Conservation (phyloP, 1,284 basidiomycete genomes). For the Cryptococcus sp. region DNA sequence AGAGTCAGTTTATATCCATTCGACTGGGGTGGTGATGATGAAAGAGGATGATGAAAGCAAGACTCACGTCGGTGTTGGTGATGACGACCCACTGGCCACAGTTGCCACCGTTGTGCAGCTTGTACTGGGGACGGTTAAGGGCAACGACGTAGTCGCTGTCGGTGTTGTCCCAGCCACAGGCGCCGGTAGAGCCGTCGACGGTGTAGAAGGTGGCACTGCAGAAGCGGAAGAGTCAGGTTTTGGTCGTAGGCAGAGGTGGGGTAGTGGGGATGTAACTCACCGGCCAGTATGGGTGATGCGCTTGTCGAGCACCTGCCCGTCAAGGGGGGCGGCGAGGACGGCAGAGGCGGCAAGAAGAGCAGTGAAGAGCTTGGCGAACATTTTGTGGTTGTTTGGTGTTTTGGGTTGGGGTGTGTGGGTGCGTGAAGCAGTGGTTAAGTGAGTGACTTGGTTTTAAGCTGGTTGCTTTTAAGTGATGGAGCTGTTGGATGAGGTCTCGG, state of each 20-base stretch:
- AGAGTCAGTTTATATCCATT: neutral
- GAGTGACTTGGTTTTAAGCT: neutral
- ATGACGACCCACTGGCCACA: conserved; percentile 63
- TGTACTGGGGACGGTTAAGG: conserved; percentile 34
- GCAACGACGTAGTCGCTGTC: conserved; percentile 41
- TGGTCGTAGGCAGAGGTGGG: neutral
- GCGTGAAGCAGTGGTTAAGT: neutral
- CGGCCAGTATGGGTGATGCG: conserved; percentile 24
- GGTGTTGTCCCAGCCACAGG: conserved; percentile 33
- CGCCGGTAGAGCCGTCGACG: conserved; percentile 33
- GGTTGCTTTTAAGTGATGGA: conserved; percentile 1
- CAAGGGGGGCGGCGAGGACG: conserved; percentile 23
- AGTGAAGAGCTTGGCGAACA: conserved; percentile 27
- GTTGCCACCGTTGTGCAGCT: conserved; percentile 42
- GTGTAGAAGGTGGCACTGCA: conserved; percentile 37
- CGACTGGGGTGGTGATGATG: too few species aligned
- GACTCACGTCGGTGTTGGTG: conserved; percentile 54
- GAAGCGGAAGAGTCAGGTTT: neutral
- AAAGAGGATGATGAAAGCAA: too few species aligned
- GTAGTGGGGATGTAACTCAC: conserved; percentile 4
- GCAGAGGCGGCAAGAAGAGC: conserved; percentile 25
- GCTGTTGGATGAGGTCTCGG: neutral
- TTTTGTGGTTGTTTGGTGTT: conserved; percentile 10
- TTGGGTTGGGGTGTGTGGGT: conserved; percentile 1
- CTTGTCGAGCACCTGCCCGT: conserved; percentile 21